A percentile compares a stretch with the other conserved stretches of the same genome.
These are phyloP conservation scores for Viridothelium virens DNA, from an alignment of 495 filamentous ascomycete species.

Conservation along the genomic window DNA sequence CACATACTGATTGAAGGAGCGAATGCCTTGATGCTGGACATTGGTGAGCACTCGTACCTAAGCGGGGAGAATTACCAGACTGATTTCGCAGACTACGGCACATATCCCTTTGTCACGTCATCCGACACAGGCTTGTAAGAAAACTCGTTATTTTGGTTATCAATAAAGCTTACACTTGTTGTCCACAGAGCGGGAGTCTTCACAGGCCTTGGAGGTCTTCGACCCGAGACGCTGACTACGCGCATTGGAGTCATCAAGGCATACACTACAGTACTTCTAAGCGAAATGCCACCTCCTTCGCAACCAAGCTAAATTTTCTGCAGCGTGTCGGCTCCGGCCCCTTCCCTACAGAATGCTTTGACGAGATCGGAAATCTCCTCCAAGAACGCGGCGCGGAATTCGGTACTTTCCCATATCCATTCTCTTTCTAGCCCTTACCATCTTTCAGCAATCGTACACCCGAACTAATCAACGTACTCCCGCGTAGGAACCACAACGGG, in stretches of 20 bases:
- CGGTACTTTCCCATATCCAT: constrained; percentile 35
- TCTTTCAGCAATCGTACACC: no score
- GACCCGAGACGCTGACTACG: constrained; percentile 47
- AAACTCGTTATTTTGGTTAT: background rate
- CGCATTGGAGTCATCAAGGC: constrained; percentile 87
- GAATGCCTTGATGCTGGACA: constrained; percentile 77
- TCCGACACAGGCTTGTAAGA: constrained; percentile 35
- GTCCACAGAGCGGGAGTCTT: constrained; percentile 55
- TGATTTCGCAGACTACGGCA: constrained; percentile 49
- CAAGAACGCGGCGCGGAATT: constrained; percentile 58
- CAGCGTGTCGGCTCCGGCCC: constrained; percentile 66
- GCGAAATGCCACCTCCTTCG: no score
- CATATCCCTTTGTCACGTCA: constrained; percentile 80
- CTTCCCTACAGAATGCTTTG: constrained; percentile 76
- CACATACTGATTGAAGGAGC: constrained; percentile 77
- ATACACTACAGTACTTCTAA: constrained; percentile 35
- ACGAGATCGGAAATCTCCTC: constrained; percentile 55
- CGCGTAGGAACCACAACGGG: constrained; percentile 60
- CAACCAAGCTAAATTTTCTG: constrained; percentile 19
- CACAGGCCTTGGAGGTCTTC: constrained; percentile 54
- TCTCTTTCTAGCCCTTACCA: background rate
- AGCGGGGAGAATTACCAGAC: background rate
- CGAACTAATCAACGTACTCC: no score
- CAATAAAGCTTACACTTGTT: background rate
- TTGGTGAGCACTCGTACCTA: constrained; percentile 32